Conservation (phyloP, 768 basidiomycete genomes). For the Leccinum truebloodii region DNA sequence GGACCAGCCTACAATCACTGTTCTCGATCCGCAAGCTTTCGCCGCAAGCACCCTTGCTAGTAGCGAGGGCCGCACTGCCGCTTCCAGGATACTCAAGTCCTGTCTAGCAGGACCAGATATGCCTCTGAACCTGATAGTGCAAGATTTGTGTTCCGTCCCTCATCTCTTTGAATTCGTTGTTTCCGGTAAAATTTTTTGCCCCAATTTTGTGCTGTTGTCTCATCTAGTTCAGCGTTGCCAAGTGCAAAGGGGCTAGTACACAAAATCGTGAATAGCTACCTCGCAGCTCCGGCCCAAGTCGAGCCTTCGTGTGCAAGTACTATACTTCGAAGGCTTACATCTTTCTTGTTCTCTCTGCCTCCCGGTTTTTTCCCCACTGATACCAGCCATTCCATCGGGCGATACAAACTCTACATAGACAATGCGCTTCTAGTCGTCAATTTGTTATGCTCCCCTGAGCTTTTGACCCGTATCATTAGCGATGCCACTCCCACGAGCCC, state of each 20-base stretch:
- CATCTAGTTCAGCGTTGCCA: conserved; percentile 16
- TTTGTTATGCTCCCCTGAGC: conserved; percentile 19
- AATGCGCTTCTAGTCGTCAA: conserved; percentile 23
- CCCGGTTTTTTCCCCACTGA: conserved; percentile 15
- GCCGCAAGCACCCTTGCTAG: conserved; percentile 18
- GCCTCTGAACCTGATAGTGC: conserved; percentile 25
- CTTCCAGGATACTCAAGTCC: conserved; percentile 19
- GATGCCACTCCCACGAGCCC: background rate
- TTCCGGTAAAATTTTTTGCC: conserved; percentile 22
- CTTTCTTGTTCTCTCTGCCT: conserved; percentile 26
- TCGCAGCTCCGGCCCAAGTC: conserved; percentile 24
- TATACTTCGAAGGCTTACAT: conserved; percentile 30
- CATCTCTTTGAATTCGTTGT: conserved; percentile 32
- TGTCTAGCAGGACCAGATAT: conserved; percentile 28
- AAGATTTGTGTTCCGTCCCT: conserved; percentile 29
- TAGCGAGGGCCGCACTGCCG: conserved; percentile 20
- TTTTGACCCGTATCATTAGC: background rate
- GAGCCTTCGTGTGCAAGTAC: conserved; percentile 18
- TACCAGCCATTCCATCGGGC: conserved; percentile 13
- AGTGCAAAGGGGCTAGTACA: conserved; percentile 13
- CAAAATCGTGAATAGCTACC: conserved; percentile 38
- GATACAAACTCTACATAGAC: conserved; percentile 25
- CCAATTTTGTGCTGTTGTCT: background rate
- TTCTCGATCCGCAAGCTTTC: conserved; percentile 21
- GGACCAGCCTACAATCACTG: background rate